Evolutionary conservation across 1,284 basidiomycete genomes (phyloP), one percentile per base, ranked within the genome.

Genomic region (Cryptococcus neoformans): DNA sequence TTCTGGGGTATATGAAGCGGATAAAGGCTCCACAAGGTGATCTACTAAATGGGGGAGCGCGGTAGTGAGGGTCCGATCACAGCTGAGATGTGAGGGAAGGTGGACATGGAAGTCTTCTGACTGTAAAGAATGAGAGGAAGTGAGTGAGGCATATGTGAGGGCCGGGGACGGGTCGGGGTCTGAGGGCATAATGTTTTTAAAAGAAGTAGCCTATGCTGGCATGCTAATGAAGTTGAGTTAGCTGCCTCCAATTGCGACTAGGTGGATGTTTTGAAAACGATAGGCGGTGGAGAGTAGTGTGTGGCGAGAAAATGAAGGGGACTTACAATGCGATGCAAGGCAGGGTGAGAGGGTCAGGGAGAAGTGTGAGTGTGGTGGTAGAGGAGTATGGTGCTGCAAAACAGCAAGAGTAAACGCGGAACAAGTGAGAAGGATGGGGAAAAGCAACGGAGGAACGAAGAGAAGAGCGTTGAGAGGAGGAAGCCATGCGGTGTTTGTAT

Each of bases 1-100:
- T 2, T 61, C 34, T 41, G 70, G 64, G 8, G 73, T 44, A 55
- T 75, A 75, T 48, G 68, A 64, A 1, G 58, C 42, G 4, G 65
- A 58, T 35, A 78, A 66, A 1, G 73, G 71, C 48, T 64, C 54
- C 37, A 70, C 65, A 38, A 78, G 68, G 49, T 73, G 71, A 50
- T 64, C 2, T 58, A 42, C 5, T 64, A 58, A 36, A 78, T 65
- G 64, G 16, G 63, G 21, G 9, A 77, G 59, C 0, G 76, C 72
- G 6, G 73, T 66, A 1, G 58, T 41, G 17, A 78, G 62, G 16
- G 69, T 62, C 17, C 69, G 42, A 53, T 62, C 51, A 53, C 49
- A 41, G 53, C 58, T 56, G 45, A 62, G 56, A 10, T 54, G 51
- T 21, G 49, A 48, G 10, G 46, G 46, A 35, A 48, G 46, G 34